Evolutionary conservation across 2,329 filamentous ascomycete species (phyloP).

Genomic region (Hypocrella siamensis): DNA sequence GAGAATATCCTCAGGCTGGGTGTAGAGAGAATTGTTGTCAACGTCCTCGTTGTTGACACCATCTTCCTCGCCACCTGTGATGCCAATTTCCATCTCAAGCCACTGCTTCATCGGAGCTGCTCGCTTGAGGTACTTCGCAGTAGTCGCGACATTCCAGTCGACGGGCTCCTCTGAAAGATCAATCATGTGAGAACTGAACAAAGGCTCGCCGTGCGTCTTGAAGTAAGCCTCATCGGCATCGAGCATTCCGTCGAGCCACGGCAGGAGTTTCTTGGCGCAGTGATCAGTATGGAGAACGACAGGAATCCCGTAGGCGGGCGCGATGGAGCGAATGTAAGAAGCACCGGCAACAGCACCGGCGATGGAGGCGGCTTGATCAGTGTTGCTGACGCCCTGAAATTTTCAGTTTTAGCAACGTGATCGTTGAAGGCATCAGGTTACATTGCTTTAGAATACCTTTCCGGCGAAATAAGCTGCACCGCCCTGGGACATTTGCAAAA

Average conservation of each 20-base stretch:
- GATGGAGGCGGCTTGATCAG: slow-evolving; percentile 73
- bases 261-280: slow-evolving; percentile 98
- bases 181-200: slow-evolving; percentile 98
- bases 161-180: slow-evolving; percentile 88
- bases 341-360: slow-evolving; percentile 77
- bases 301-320: slow-evolving; percentile 75
- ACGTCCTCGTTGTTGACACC: slow-evolving; percentile 98
- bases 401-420: background rate
- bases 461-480: slow-evolving; percentile 87
- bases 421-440: background rate
- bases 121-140: slow-evolving; percentile 83
- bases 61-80: slow-evolving; percentile 95
- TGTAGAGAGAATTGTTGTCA: slow-evolving; percentile 95
- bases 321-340: slow-evolving; percentile 82
- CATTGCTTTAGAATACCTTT: slow-evolving; percentile 36
- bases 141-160: slow-evolving; percentile 82
- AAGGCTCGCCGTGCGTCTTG: slow-evolving; percentile 80
- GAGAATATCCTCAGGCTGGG: slow-evolving; percentile 92
- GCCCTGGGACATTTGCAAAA: slow-evolving; percentile 87
- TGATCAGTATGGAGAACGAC: slow-evolving; percentile 95
- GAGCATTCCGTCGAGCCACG: slow-evolving; percentile 93
- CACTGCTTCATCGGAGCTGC: slow-evolving; percentile 95
- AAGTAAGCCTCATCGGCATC: slow-evolving; percentile 90
- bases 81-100: slow-evolving; percentile 85
- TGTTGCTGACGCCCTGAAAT: slow-evolving; percentile 55